A percentile compares a stretch with the other conserved stretches of the same genome.
Conservation (phyloP, 495 filamentous ascomycete genomes). For the Recurvomyces mirabilis region DNA sequence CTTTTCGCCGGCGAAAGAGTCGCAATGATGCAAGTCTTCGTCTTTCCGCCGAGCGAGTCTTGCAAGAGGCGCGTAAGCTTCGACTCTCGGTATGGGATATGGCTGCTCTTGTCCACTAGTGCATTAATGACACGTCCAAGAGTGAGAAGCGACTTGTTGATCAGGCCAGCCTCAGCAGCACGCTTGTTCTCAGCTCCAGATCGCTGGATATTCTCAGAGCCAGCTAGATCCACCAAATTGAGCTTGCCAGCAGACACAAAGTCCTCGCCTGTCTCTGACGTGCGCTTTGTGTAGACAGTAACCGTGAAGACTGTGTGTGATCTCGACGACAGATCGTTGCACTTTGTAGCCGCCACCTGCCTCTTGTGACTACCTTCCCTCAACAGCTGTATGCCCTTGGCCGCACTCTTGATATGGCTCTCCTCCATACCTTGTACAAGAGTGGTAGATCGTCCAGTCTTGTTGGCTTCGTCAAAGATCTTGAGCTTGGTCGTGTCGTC, state of each 20-base stretch:
- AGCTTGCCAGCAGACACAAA: conserved; percentile 89
- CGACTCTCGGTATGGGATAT: conserved; percentile 94
- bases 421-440: conserved; percentile 98
- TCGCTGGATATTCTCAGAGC: conserved; percentile 93
- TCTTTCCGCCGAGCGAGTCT: conserved; percentile 89
- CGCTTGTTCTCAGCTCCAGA: conserved; percentile 97
- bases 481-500: conserved; percentile 83
- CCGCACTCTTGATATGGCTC: conserved; percentile 72
- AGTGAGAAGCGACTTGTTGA: conserved; percentile 94
- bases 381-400: conserved; percentile 77
- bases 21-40: conserved; percentile 97
- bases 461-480: conserved; percentile 83
- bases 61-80: conserved; percentile 90
- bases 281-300: conserved; percentile 74
- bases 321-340: conserved; percentile 90
- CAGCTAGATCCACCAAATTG: conserved; percentile 91
- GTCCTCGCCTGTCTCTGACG: conserved; percentile 73
- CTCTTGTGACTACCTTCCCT: conserved; percentile 82
- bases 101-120: conserved; percentile 75
- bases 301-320: conserved; percentile 96
- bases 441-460: conserved; percentile 66
- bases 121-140: conserved; percentile 96
- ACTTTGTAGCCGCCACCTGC: conserved; percentile 95
- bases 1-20: conserved; percentile 88
- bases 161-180: conserved; percentile 86